These are phyloP conservation scores for Trichophyton rubrum DNA, from an alignment of 2,329 filamentous ascomycete genomes.

Conservation along the genomic window DNA sequence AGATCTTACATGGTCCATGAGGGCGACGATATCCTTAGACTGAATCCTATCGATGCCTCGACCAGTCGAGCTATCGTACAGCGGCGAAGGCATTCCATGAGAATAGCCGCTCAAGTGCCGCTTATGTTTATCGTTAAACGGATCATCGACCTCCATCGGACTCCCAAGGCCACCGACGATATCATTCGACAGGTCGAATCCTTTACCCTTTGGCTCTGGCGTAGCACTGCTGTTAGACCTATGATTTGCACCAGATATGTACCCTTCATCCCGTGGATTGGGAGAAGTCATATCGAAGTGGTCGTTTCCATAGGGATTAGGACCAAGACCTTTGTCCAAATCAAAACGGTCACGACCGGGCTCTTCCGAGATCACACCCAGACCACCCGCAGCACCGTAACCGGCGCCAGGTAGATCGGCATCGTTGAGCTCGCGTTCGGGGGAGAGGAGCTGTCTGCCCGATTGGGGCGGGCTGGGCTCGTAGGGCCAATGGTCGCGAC, in stretches of 20 bases:
- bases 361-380: conserved; percentile 32
- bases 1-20: conserved; percentile 79
- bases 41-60: conserved; percentile 82
- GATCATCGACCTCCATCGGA: conserved; percentile 43
- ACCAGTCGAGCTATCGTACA: conserved; percentile 83
- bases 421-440: conserved; percentile 18
- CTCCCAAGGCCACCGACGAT: conserved; percentile 22
- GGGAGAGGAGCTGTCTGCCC: conserved; percentile 26
- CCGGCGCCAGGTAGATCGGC: conserved; percentile 1
- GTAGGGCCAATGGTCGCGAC: conserved; percentile 43
- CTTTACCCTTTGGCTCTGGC: conserved; percentile 35
- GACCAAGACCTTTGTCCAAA: conserved; percentile 14
- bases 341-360: conserved; percentile 35
- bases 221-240: conserved; percentile 39
- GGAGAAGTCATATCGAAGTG: conserved; percentile 39
- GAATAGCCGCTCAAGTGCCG: conserved; percentile 79
- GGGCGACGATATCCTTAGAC: conserved; percentile 87
- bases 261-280: conserved; percentile 73
- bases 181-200: conserved; percentile 42
- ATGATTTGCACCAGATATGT: conserved; percentile 63
- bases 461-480: conserved; percentile 40
- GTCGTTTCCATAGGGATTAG: conserved; percentile 24
- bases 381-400: conserved; percentile 1
- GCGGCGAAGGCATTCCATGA: conserved; percentile 75
- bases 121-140: conserved; percentile 47